Evolutionary conservation across 1,139 yeast species (phyloP), one percentile per base, ranked within the genome.

Genomic region (Pichia sp.): DNA sequence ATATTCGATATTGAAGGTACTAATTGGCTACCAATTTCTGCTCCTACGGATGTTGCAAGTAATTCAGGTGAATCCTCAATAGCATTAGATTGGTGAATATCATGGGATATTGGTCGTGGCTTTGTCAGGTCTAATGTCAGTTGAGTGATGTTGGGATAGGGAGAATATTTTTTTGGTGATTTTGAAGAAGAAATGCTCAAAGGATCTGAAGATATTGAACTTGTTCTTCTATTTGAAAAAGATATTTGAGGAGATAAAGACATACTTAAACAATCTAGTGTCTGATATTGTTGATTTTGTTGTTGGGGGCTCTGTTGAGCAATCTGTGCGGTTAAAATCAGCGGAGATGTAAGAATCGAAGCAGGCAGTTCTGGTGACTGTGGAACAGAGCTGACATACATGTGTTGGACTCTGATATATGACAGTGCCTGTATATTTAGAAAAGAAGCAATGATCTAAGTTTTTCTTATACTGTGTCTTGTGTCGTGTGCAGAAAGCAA

Each of bases 1-100:
- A 77, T 77, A 23, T 73, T 70, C 10, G 80, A 76, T 6, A 79
- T 70, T 5, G 80, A 74, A 6, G 81, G 80, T 23, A 76, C 69
- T 35, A 77, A 55, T 28, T 70, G 57, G 1, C 80, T 80, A 29
- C 71, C 75, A 32, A 66, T 58, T 39, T 74, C 77, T 31, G 67
- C 68, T 1, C 80, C 81, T 7, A 74, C 79, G 0, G 80, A 74
- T 4, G 76, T 70, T 1, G 82, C 82, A 42, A 75, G 60, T 34
- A 77, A 61, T 49, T 68, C 71, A 0, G 82, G 82, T 45, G 78
- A 80, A 1, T 76, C 76, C 48, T 73, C 77, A 11, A 51, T 51
- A 6, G 24, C 25, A 6, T 30, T 24, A 6, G 27, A 24, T 16
- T 37, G 34, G 9, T 22, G 30, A 16, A 6, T 11, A 24, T 10